These are phyloP conservation scores for Diplocarpon rosae DNA, from an alignment of 2,329 filamentous ascomycete genomes.

Conservation along the genomic window DNA sequence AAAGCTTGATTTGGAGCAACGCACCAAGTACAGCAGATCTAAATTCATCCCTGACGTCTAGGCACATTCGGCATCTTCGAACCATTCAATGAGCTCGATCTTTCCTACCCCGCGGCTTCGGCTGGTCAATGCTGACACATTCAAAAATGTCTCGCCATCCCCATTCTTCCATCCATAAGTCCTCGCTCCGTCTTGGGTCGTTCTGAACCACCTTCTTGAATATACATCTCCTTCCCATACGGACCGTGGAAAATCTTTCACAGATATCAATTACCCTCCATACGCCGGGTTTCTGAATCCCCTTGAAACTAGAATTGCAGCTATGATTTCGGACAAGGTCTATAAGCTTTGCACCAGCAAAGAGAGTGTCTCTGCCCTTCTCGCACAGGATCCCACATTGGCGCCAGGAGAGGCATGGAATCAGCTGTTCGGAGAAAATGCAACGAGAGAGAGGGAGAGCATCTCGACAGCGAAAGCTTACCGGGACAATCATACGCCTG, in stretches of 20 bases:
- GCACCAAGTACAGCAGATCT: background rate
- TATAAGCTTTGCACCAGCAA: slow-evolving; percentile 40
- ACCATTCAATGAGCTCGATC: too few relatives aligned
- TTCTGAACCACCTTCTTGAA: background rate
- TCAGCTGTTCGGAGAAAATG: slow-evolving; percentile 36
- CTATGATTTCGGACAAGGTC: slow-evolving; percentile 36
- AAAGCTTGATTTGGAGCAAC: slow-evolving; percentile 19
- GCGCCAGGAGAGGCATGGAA: slow-evolving; percentile 44
- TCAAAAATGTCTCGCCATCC: too few relatives aligned
- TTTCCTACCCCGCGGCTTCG: too few relatives aligned
- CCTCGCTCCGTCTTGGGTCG: background rate
- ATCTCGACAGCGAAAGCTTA: slow-evolving; percentile 15
- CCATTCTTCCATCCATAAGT: too few relatives aligned
- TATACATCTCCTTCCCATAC: background rate
- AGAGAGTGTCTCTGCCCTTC: slow-evolving; percentile 45
- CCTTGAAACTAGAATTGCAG: background rate
- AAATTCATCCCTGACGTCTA: too few relatives aligned
- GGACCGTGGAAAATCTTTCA: background rate
- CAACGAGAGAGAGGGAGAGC: slow-evolving; percentile 14
- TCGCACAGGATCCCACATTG: slow-evolving; percentile 42
- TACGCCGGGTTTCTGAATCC: background rate
- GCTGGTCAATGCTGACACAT: too few relatives aligned
- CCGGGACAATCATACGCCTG: slow-evolving; percentile 17
- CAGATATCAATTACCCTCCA: background rate
- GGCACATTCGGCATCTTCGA: too few relatives aligned